These are phyloP conservation scores for Sclerotinia subarctica DNA, from an alignment of 2,329 filamentous ascomycete genomes.

Conservation along the genomic window DNA sequence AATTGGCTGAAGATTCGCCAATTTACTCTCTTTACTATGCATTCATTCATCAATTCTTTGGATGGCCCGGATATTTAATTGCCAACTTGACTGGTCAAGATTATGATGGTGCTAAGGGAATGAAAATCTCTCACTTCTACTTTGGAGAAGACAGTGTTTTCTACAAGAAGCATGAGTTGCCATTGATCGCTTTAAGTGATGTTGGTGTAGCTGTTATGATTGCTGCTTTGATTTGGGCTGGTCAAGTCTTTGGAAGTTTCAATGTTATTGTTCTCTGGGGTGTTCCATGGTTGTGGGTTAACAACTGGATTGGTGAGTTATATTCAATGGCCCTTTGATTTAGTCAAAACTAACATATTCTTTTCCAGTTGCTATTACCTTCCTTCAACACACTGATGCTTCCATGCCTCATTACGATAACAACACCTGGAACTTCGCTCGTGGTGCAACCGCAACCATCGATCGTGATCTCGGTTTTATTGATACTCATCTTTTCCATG, in stretches of 20 bases:
- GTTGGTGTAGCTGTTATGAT: conserved; percentile 54
- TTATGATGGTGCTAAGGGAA: conserved; percentile 35
- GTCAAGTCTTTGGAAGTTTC: conserved; percentile 52
- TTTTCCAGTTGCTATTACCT: conserved; percentile 64
- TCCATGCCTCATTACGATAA: conserved; percentile 56
- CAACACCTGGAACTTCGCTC: conserved; percentile 58
- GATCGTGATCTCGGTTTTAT: conserved; percentile 64
- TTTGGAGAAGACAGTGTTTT: conserved; percentile 60
- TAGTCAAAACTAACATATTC: conserved; percentile 27
- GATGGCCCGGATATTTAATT: conserved; percentile 62
- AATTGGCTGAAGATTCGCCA: conserved; percentile 63
- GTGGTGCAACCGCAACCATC: conserved; percentile 60
- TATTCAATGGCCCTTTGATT: conserved; percentile 14
- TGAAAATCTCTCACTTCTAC: conserved; percentile 45
- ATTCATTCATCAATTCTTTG: conserved; percentile 60
- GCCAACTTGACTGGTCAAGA: conserved; percentile 48
- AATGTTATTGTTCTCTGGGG: conserved; percentile 59
- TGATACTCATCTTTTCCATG: conserved; percentile 63
- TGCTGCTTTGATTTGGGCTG: conserved; percentile 50
- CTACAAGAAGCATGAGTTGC: conserved; percentile 55
- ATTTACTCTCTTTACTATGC: conserved; percentile 53
- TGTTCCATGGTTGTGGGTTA: conserved; percentile 66
- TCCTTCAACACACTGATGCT: conserved; percentile 67
- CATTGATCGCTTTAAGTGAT: conserved; percentile 57
- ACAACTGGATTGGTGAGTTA: conserved; percentile 63